Conservation (phyloP, 2,329 filamentous ascomycete species). For the Fusarium fujikuroi region DNA sequence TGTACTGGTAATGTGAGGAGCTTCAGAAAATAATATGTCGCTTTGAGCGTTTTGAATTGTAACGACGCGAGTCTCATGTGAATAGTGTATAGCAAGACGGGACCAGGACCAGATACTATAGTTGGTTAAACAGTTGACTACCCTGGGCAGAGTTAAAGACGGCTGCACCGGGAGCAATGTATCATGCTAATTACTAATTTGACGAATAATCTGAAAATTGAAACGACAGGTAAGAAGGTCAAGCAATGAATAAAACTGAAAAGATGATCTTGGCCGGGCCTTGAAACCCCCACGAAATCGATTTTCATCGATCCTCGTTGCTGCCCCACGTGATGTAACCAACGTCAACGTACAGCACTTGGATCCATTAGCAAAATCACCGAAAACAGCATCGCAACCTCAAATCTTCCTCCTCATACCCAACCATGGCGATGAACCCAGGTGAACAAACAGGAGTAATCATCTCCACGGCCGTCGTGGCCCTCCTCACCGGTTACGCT, state of each 20-base stretch:
- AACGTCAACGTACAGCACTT: conserved; percentile 1
- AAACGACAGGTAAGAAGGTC: background rate
- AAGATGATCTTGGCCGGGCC: background rate
- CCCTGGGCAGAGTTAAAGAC: background rate
- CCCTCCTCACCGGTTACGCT: conserved; percentile 81
- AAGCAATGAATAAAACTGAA: background rate
- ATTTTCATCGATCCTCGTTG: background rate
- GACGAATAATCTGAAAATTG: background rate
- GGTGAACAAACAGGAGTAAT: conserved; percentile 66
- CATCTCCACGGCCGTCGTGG: conserved; percentile 77
- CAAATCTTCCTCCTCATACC: background rate
- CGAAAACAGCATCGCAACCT: conserved; percentile 13
- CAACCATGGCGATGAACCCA: conserved; percentile 50
- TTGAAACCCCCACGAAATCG: background rate
- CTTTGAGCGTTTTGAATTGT: background rate
- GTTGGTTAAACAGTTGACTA: background rate
- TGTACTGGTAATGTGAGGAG: conserved; percentile 42
- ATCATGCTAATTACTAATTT: background rate
- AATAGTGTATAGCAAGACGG: background rate
- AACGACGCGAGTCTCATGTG: background rate
- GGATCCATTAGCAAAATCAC: conserved; percentile 26
- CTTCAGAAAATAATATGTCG: background rate
- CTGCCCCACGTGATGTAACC: conserved; percentile 37
- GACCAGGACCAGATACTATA: background rate
- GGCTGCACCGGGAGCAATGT: background rate